Percentiles rank a stretch among this genome's conserved stretches.
Evolutionary conservation across 2,329 filamentous ascomycete genomes (phyloP).

Genomic region (Sclerotinia glacialis): DNA sequence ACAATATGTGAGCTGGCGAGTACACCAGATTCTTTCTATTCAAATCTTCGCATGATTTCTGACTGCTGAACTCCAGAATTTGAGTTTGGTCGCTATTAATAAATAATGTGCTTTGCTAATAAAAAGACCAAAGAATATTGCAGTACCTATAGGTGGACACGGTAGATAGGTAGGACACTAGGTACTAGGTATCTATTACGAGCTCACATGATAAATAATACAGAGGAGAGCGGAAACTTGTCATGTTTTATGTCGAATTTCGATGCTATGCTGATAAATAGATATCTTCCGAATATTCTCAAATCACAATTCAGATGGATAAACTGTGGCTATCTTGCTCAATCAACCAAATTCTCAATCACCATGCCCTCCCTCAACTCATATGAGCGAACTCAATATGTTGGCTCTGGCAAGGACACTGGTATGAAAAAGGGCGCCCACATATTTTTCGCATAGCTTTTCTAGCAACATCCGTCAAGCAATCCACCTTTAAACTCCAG

Average conservation of each 20-base stretch:
- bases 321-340: background rate
- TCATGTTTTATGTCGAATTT: background rate
- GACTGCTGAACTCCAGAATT: too few species aligned
- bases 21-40: background rate
- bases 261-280: background rate
- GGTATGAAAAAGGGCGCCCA: background rate
- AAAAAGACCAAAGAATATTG: background rate
- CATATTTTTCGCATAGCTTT: background rate
- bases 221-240: background rate
- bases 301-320: background rate
- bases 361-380: background rate
- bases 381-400: background rate
- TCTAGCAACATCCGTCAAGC: constrained; percentile 1
- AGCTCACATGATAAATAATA: background rate
- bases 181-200: background rate
- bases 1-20: background rate
- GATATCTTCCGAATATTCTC: background rate
- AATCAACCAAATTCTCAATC: background rate
- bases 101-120: background rate
- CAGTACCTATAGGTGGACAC: background rate
- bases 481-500: constrained; percentile 6
- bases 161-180: background rate
- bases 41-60: background rate
- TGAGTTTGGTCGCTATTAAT: background rate
- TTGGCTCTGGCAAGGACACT: background rate